These are phyloP conservation scores for Acanthamoeba royreba DNA, from an alignment of 208 protist species.

Conservation along the genomic window DNA sequence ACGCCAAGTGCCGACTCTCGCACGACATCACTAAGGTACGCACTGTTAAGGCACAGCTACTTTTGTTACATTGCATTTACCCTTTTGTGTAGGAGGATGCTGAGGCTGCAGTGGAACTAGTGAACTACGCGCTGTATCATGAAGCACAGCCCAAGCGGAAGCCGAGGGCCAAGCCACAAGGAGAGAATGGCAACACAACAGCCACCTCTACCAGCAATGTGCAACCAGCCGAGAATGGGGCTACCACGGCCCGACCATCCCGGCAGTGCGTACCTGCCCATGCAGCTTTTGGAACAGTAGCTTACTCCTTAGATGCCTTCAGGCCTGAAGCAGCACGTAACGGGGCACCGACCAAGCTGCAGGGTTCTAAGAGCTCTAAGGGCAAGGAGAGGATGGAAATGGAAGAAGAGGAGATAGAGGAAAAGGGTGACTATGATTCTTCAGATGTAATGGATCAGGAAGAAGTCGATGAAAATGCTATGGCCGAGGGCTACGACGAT, in stretches of 20 bases:
- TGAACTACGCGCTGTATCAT: slow-evolving; percentile 17
- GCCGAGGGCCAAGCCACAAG: neutral
- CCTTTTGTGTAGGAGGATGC: neutral
- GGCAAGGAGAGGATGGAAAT: neutral
- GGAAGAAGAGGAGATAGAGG: neutral
- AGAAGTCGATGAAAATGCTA: neutral
- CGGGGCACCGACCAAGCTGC: neutral
- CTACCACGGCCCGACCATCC: neutral
- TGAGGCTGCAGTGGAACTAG: neutral
- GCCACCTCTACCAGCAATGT: neutral
- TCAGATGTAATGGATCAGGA: neutral
- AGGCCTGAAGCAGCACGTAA: neutral
- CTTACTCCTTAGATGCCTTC: neutral
- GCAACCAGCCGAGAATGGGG: neutral
- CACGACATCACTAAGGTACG: slow-evolving; percentile 80
- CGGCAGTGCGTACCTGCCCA: neutral
- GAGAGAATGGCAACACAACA: neutral
- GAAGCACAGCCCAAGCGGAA: neutral
- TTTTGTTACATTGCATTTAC: neutral
- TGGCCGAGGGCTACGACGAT: neutral
- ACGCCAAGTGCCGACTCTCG: slow-evolving; percentile 82
- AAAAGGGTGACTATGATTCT: neutral
- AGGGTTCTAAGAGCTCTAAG: neutral
- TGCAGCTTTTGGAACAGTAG: neutral
- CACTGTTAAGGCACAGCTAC: neutral